These are phyloP conservation scores for Akanthomyces muscarius DNA, from an alignment of 2,329 filamentous ascomycete species.

Conservation along the genomic window DNA sequence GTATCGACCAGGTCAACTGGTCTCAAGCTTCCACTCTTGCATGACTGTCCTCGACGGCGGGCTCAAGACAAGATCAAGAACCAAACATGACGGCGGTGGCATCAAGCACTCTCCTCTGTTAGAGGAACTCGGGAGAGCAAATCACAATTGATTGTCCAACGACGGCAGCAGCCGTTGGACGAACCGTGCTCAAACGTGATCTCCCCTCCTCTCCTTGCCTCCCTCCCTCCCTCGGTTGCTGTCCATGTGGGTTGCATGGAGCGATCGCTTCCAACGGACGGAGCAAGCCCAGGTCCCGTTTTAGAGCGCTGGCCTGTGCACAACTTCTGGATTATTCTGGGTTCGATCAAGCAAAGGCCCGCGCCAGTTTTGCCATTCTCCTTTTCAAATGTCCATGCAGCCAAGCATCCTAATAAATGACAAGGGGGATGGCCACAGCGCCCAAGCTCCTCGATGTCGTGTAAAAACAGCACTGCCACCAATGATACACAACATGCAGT, in stretches of 20 bases:
- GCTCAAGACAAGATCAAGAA: too few species aligned
- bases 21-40: too few species aligned
- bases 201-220: too few species aligned
- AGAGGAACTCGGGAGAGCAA: not conserved
- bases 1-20: not conserved
- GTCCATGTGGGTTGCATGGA: constrained; percentile 8
- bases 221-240: not conserved
- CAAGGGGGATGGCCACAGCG: not conserved
- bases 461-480: not conserved
- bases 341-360: not conserved
- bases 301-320: not conserved
- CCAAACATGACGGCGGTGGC: too few species aligned
- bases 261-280: constrained; percentile 1
- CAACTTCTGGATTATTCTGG: not conserved
- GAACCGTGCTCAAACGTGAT: not conserved
- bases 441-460: not conserved
- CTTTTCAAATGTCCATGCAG: not conserved
- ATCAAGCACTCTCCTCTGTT: not conserved
- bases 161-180: too few species aligned
- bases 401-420: not conserved
- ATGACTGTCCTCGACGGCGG: not conserved
- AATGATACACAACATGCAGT: not conserved
- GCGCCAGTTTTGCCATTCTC: not conserved
- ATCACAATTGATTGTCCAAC: not conserved
- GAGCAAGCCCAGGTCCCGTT: not conserved